Evolutionary conservation across 2,329 filamentous ascomycete genomes (phyloP).

Genomic region (Aspergillus pseudoterreus): DNA sequence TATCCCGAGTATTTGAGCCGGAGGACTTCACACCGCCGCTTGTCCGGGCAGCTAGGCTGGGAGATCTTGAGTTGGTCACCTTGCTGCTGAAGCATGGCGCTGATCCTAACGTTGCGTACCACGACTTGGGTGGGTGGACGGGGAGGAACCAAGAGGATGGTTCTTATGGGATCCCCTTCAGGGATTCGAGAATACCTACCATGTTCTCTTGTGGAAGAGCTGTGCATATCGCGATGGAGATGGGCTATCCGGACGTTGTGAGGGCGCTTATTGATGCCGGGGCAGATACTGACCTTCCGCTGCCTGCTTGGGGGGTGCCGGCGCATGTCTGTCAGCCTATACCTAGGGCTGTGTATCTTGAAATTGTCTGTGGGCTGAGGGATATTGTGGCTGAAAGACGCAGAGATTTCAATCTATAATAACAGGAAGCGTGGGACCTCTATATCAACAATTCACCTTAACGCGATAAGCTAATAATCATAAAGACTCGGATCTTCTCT

Average conservation of each 20-base stretch:
- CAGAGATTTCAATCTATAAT: background rate
- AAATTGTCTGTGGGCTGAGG: background rate
- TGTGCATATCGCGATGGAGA: constrained; percentile 16
- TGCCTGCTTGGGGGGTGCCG: constrained; percentile 1
- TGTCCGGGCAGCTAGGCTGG: constrained; percentile 3
- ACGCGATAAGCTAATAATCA: too few species aligned
- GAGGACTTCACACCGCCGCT: constrained; percentile 4
- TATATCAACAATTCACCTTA: background rate
- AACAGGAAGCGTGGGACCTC: background rate
- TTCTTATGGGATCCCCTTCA: background rate
- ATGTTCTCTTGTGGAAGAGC: constrained; percentile 14
- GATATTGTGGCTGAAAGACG: background rate
- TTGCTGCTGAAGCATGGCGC: constrained; percentile 4
- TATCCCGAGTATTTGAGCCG: background rate
- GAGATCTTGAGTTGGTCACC: background rate
- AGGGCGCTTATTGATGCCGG: background rate
- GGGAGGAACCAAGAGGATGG: background rate
- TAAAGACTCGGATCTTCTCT: too few species aligned
- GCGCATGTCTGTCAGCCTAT: constrained; percentile 4
- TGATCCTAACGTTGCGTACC: constrained; percentile 4
- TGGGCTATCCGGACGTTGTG: constrained; percentile 1
- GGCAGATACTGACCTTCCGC: constrained; percentile 2
- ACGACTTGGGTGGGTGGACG: background rate
- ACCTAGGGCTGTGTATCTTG: constrained; percentile 4
- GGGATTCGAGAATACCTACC: constrained; percentile 9